Conservation (phyloP, 441 rosid genomes). For the Manihot esculenta region DNA sequence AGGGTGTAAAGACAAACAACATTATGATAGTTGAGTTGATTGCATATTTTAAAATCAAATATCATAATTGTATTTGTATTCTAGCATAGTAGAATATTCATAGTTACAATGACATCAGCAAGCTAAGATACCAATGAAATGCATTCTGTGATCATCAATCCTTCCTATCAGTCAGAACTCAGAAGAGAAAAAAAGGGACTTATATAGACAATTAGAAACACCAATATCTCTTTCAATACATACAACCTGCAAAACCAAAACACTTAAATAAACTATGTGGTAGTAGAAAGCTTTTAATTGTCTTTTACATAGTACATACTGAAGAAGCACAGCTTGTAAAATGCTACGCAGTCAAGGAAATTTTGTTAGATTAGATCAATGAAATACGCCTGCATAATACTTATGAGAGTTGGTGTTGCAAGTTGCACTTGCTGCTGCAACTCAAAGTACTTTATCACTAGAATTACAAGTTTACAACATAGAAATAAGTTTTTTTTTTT, state of each 20-base stretch:
- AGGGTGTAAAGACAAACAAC: too few species aligned
- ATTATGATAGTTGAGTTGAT: background rate
- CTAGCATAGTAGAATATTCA: background rate
- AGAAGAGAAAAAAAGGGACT: background rate
- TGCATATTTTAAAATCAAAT: background rate
- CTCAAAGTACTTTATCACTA: background rate
- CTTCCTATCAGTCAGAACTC: background rate
- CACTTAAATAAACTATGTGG: background rate
- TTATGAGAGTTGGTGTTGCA: background rate
- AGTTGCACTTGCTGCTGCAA: slow-evolving; percentile 1
- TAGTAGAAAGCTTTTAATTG: background rate
- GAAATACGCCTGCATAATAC: background rate
- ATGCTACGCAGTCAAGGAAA: background rate
- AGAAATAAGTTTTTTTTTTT: background rate
- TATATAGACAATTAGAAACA: background rate
- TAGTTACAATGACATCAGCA: background rate
- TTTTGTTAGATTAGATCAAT: background rate
- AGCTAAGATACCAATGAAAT: background rate
- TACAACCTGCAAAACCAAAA: background rate
- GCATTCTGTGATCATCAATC: background rate
- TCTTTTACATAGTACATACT: too few species aligned
- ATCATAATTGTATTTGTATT: background rate
- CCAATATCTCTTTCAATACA: background rate
- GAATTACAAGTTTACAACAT: background rate
- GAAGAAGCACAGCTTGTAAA: background rate